Evolutionary conservation across 2,329 filamentous ascomycete genomes (phyloP), one percentile per base, ranked within the genome.

Genomic region (Bisporella sp.): DNA sequence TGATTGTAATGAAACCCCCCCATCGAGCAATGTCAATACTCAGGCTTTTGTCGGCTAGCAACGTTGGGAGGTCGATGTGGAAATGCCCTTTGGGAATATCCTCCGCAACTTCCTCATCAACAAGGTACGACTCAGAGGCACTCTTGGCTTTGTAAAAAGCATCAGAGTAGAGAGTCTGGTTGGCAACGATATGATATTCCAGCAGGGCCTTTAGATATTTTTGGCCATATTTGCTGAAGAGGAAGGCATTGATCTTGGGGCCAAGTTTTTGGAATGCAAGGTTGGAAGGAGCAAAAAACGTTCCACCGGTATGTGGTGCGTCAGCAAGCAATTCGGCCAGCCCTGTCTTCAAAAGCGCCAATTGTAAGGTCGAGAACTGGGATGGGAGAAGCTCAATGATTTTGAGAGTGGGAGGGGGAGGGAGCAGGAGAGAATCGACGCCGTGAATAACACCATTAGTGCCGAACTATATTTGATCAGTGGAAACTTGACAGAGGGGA

Each of bases 381-480:
- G 73, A 69, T 0, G 90, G 89, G 37, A 84, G 69, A 35, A 82
- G 68, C 48, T 75, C 70, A 62, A 95, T 77, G 32, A 91, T 81
- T 7, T 78, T 74, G 43, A 81, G 67, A 41, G 81, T 72, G 30
- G 72, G 71, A 1, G 87, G 84, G 0, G 90, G 91, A 3, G 89
- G 89, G 6, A 92, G 62, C n/a, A 96, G 76, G 49, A 93, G 73
- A 54, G 73, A 75, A 70, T 90, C 81, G 48, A 96, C 71, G 42
- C 79, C 85, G 67, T 96, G 90, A 57, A 95, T 80, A 39, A 93
- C 74, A 41, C 91, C 90, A 63, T 95, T 95, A 54, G 79, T 84
- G 40, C 82, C 85, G 63, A 78, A 76, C 82, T 85, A 42, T 49
- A 5, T 3, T 4, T 30, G 8, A 45, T 21, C 3, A 21, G 21